phyloP scores from a whole-genome alignment of 371 early-diverging fungal genomes.

The Cokeromyces recurvatus region DNA sequence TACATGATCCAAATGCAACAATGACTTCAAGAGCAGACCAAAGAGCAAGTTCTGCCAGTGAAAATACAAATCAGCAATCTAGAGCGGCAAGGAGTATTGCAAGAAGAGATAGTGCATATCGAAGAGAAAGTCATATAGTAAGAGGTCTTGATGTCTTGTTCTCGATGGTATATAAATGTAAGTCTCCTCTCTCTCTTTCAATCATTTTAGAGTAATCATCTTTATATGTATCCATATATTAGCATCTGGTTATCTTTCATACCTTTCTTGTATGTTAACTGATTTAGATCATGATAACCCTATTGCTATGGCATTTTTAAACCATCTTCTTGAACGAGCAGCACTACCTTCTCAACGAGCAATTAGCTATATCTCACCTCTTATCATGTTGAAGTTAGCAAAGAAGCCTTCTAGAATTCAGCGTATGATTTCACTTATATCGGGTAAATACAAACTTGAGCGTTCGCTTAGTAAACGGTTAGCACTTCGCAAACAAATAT shows the following conservation, averaged over 20 bases:
- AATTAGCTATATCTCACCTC: slow-evolving; percentile 25
- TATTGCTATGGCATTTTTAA: slow-evolving; percentile 51
- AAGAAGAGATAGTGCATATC: no score
- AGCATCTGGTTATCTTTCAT: slow-evolving; percentile 37
- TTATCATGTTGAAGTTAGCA: slow-evolving; percentile 26
- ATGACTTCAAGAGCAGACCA: no score
- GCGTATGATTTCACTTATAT: slow-evolving; percentile 18
- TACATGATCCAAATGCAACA: no score
- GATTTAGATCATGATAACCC: slow-evolving; percentile 43
- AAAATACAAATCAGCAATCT: no score
- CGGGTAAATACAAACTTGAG: slow-evolving; percentile 7
- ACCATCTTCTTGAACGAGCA: slow-evolving; percentile 53
- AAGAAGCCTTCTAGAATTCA: slow-evolving; percentile 20
- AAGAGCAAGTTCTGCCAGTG: no score
- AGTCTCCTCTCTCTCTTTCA: no score
- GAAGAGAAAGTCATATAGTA: slow-evolving; percentile 25
- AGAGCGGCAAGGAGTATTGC: no score
- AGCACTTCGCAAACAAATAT: no score
- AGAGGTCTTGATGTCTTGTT: slow-evolving; percentile 19
- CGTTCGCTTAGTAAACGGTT: neutral
- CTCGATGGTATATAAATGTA: slow-evolving; percentile 16
- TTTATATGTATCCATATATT: no score
- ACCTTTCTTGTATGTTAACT: slow-evolving; percentile 22
- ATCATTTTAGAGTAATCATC: no score
- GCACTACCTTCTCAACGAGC: slow-evolving; percentile 49